phyloP scores from a whole-genome alignment of 495 filamentous ascomycete species.

The Penicillium turbatum region DNA sequence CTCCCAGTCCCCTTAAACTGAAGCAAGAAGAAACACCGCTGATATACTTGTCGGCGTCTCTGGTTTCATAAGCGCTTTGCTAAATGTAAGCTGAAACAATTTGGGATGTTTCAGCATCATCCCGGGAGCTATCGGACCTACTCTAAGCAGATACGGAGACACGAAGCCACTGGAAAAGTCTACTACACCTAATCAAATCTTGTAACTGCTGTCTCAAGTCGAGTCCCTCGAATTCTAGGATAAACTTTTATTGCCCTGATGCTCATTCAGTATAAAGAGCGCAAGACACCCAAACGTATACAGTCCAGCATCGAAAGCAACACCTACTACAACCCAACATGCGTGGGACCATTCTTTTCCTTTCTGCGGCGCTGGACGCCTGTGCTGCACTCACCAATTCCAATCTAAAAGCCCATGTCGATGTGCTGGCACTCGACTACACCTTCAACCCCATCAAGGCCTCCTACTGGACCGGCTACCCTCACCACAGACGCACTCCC shows the following conservation, averaged over 20 bases:
- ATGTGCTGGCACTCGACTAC: conserved; percentile 38
- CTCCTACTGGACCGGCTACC: conserved; percentile 51
- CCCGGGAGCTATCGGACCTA: too few species aligned
- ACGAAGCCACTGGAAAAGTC: background rate
- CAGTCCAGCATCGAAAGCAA: background rate
- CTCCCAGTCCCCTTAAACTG: too few species aligned
- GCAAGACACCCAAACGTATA: background rate
- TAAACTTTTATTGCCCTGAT: too few species aligned
- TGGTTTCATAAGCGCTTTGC: too few species aligned
- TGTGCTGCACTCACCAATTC: conserved; percentile 22
- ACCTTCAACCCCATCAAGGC: conserved; percentile 47
- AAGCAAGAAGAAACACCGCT: too few species aligned
- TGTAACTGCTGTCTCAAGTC: background rate
- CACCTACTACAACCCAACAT: conserved; percentile 15
- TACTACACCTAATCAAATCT: too few species aligned
- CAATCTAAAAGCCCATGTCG: conserved; percentile 37
- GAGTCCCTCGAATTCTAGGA: background rate
- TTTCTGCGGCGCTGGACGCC: conserved; percentile 30
- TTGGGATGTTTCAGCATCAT: too few species aligned
- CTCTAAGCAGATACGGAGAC: background rate
- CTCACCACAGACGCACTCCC: conserved; percentile 51
- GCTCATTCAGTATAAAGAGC: background rate
- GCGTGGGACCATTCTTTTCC: conserved; percentile 27
- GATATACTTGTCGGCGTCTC: too few species aligned
- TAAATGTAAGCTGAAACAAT: too few species aligned